These are phyloP conservation scores for Eutypa lata DNA, from an alignment of 2,329 filamentous ascomycete species.

Conservation along the genomic window DNA sequence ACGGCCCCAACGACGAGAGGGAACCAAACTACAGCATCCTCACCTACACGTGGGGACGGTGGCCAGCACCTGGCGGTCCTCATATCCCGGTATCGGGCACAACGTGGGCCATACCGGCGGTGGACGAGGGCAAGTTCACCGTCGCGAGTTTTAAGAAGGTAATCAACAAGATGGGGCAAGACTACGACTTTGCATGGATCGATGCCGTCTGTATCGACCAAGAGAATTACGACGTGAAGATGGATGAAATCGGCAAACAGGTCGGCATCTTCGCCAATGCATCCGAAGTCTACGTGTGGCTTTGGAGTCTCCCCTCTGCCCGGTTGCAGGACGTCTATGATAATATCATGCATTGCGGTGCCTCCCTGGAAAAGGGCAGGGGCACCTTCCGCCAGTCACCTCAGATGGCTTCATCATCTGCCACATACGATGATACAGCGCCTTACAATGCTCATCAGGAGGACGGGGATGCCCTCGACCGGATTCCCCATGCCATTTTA, in stretches of 20 bases:
- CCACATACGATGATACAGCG: background rate
- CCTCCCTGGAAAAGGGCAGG: background rate
- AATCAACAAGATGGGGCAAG: background rate
- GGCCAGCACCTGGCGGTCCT: background rate
- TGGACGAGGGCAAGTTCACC: background rate
- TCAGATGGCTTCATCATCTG: background rate
- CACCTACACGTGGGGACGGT: constrained; percentile 5
- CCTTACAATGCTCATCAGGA: background rate
- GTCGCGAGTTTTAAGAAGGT: background rate
- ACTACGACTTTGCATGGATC: constrained; percentile 1
- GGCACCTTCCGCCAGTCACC: background rate
- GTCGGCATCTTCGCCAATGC: constrained; percentile 4
- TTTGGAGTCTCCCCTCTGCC: background rate
- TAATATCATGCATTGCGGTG: background rate
- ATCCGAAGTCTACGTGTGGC: constrained; percentile 2
- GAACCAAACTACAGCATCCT: constrained; percentile 3
- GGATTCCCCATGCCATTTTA: background rate
- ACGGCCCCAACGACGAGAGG: background rate
- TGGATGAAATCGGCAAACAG: constrained; percentile 3
- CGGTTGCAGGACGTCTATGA: background rate
- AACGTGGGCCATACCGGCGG: constrained; percentile 2
- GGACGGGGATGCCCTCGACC: background rate
- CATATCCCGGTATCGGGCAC: background rate
- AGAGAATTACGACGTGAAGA: background rate
- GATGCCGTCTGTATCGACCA: constrained; percentile 5